Percentiles rank a stretch among this genome's conserved stretches.
phyloP scores from a whole-genome alignment of 2,329 filamentous ascomycete genomes.

The Phialocephala subalpina region DNA sequence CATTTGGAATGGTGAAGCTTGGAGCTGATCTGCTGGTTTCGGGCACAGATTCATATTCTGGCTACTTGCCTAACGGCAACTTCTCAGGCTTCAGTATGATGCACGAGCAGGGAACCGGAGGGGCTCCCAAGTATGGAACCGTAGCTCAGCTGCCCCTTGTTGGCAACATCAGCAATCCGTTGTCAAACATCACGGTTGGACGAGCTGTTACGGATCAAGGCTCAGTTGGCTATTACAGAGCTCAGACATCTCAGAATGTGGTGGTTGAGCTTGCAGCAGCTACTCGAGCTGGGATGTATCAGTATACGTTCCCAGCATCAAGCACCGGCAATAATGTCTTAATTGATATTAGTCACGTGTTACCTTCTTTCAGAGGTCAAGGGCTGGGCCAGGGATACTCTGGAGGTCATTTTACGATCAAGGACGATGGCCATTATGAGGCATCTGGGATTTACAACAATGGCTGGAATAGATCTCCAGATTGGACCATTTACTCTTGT shows the following conservation, averaged over 20 bases:
- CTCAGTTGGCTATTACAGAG: conserved; percentile 68
- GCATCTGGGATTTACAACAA: conserved; percentile 70
- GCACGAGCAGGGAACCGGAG: conserved; percentile 73
- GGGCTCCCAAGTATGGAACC: conserved; percentile 74
- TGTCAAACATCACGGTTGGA: conserved; percentile 62
- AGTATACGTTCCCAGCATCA: conserved; percentile 63
- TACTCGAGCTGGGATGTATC: conserved; percentile 64
- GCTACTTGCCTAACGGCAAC: conserved; percentile 57
- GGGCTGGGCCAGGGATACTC: conserved; percentile 69
- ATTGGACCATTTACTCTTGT: conserved; percentile 71
- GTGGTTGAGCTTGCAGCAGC: conserved; percentile 64
- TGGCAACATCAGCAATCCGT: conserved; percentile 59
- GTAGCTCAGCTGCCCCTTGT: conserved; percentile 65
- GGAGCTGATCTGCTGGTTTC: conserved; percentile 51
- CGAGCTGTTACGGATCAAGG: conserved; percentile 59
- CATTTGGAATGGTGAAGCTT: conserved; percentile 55
- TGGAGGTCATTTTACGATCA: conserved; percentile 63
- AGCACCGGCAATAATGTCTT: conserved; percentile 46
- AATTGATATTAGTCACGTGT: conserved; percentile 55
- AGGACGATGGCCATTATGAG: conserved; percentile 61
- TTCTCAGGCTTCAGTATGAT: conserved; percentile 70
- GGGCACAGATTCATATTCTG: conserved; percentile 60
- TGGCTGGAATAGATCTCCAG: conserved; percentile 69
- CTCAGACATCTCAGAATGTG: conserved; percentile 62
- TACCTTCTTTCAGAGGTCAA: conserved; percentile 67